Conservation (phyloP, 129 eudicot genomes). For the Mikania micrantha region DNA sequence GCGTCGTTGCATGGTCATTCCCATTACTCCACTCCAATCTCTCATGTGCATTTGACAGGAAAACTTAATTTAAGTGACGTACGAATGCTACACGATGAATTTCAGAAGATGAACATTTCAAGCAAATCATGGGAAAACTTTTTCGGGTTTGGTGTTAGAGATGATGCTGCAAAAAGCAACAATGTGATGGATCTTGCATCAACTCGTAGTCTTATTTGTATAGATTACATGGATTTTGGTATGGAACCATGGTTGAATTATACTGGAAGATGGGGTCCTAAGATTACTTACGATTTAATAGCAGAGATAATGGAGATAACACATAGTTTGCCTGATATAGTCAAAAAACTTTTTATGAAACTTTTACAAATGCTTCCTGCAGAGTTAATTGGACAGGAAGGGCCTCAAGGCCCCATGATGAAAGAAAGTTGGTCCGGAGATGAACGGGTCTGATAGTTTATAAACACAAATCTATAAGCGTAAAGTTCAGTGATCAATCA, state of each 20-base stretch:
- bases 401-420: conserved; percentile 28
- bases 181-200: conserved; percentile 15
- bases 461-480: neutral
- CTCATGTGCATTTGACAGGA: neutral
- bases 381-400: conserved; percentile 24
- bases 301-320: neutral
- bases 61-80: neutral
- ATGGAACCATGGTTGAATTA: conserved; percentile 17
- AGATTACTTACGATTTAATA: no score
- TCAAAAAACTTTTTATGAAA: neutral
- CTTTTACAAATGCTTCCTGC: conserved; percentile 7
- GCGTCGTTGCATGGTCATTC: no score
- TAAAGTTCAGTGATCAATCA: no score
- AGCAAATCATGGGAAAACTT: conserved; percentile 8
- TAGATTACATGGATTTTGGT: neutral
- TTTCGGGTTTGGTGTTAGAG: conserved; percentile 12
- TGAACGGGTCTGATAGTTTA: conserved; percentile 3
- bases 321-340: neutral
- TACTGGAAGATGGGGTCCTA: conserved; percentile 32
- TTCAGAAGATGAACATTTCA: neutral
- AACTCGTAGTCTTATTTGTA: neutral
- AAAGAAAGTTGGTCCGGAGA: conserved; percentile 20
- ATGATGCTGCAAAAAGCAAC: conserved; percentile 19
- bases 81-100: neutral
- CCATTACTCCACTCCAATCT: no score